A percentile compares a stretch with the other conserved stretches of the same genome.
These are phyloP conservation scores for Mucor velutinosus DNA, from an alignment of 371 early-diverging fungal genomes.

Conservation along the genomic window DNA sequence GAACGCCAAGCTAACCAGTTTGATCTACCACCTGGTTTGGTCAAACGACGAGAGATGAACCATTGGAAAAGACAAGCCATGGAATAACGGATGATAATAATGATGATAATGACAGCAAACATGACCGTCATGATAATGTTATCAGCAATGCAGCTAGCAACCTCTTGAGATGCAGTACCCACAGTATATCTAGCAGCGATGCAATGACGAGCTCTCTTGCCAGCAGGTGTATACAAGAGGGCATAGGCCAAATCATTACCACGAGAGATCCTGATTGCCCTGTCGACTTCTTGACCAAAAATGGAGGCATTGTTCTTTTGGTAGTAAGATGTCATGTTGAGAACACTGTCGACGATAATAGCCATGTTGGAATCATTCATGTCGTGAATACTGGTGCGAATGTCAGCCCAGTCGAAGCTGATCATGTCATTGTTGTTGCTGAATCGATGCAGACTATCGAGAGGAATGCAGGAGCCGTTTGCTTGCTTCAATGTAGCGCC, in stretches of 20 bases:
- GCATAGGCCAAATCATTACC: slow-evolving; percentile 53
- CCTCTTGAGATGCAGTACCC: slow-evolving; percentile 48
- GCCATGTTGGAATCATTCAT: slow-evolving; percentile 7
- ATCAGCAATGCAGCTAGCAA: slow-evolving; percentile 58
- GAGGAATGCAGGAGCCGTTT: slow-evolving; percentile 15
- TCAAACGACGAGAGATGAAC: slow-evolving; percentile 45
- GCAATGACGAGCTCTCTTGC: slow-evolving; percentile 44
- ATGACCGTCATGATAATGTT: slow-evolving; percentile 49
- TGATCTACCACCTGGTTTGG: slow-evolving; percentile 52
- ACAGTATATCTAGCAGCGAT: slow-evolving; percentile 41
- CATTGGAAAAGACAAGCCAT: slow-evolving; percentile 67
- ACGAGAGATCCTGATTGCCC: slow-evolving; percentile 24
- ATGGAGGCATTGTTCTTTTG: slow-evolving; percentile 16
- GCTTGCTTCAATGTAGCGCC: neutral
- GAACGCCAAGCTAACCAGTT: slow-evolving; percentile 56
- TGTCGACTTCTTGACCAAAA: slow-evolving; percentile 36
- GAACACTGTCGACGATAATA: slow-evolving; percentile 10
- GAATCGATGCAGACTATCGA: slow-evolving; percentile 4
- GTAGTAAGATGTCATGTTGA: slow-evolving; percentile 5
- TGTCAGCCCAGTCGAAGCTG: slow-evolving; percentile 27
- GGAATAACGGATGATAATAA: slow-evolving; percentile 54
- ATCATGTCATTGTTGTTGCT: slow-evolving; percentile 1
- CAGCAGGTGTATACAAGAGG: slow-evolving; percentile 35
- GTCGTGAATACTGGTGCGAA: neutral
- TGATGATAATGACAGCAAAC: slow-evolving; percentile 45